A percentile compares a stretch with the other conserved stretches of the same genome.
These are phyloP conservation scores for Phytophthora sp. DNA, from an alignment of 352 stramenopile genomes.

Conservation along the genomic window DNA sequence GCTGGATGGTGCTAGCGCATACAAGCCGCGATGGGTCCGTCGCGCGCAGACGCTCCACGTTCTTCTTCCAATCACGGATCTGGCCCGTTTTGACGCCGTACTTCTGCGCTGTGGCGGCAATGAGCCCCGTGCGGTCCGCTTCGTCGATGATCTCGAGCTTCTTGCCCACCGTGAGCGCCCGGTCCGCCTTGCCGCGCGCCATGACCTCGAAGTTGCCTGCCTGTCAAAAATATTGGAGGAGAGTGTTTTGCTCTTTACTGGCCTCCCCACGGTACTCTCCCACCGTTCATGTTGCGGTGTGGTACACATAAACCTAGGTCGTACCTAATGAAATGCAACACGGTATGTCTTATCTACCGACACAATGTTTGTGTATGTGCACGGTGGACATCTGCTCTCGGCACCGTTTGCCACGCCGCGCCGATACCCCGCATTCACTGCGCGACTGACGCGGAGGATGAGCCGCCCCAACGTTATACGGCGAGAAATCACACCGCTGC, in stretches of 20 bases:
- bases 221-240: constrained; percentile 21
- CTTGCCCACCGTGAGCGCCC: constrained; percentile 84
- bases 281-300: neutral
- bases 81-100: constrained; percentile 88
- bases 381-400: constrained; percentile 20
- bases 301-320: constrained; percentile 1
- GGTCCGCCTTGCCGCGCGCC: constrained; percentile 83
- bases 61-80: constrained; percentile 91
- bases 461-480: constrained; percentile 14
- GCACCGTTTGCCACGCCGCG: neutral
- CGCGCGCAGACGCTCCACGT: constrained; percentile 74
- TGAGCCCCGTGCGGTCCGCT: constrained; percentile 78
- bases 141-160: constrained; percentile 91
- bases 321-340: constrained; percentile 8
- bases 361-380: constrained; percentile 24
- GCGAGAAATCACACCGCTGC: constrained; percentile 46
- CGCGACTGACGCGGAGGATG: constrained; percentile 9
- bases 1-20: constrained; percentile 82
- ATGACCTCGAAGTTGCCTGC: constrained; percentile 37
- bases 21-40: constrained; percentile 84
- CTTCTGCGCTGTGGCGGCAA: constrained; percentile 81
- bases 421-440: neutral
- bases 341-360: constrained; percentile 9
- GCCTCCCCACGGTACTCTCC: constrained; percentile 39
- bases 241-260: constrained; percentile 55